A percentile compares a stretch with the other conserved stretches of the same genome.
phyloP scores from a whole-genome alignment of 1,284 basidiomycete species.

The Chiua sp. region DNA sequence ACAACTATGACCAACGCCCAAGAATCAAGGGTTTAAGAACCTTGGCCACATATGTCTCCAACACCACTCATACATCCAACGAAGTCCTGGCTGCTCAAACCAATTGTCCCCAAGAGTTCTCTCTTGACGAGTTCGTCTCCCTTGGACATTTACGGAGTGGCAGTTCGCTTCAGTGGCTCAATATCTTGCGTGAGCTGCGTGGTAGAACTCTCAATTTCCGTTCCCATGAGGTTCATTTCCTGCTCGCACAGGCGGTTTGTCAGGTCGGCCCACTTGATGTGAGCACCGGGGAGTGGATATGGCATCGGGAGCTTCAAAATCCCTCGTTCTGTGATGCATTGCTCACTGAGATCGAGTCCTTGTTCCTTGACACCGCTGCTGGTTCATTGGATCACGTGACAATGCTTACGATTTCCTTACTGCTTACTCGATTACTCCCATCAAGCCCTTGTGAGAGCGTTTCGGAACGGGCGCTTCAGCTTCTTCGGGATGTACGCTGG shows the following conservation, averaged over 20 bases:
- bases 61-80: constrained; percentile 43
- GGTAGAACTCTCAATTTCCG: constrained; percentile 42
- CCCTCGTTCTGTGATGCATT: constrained; percentile 38
- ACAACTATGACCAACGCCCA: neutral
- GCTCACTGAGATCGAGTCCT: constrained; percentile 35
- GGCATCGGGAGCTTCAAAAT: constrained; percentile 39
- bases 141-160: constrained; percentile 49
- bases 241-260: constrained; percentile 45
- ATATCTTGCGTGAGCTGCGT: constrained; percentile 48
- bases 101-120: constrained; percentile 38
- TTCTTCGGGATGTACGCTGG: constrained; percentile 38
- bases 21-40: no score
- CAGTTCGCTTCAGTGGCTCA: constrained; percentile 51
- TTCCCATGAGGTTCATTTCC: constrained; percentile 41
- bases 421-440: constrained; percentile 41
- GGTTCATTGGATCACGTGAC: constrained; percentile 46
- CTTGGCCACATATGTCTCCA: neutral
- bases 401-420: constrained; percentile 38
- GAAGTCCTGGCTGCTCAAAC: constrained; percentile 44
- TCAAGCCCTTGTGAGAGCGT: constrained; percentile 19
- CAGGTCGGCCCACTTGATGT: constrained; percentile 42
- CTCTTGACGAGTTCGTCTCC: constrained; percentile 47
- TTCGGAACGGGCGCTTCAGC: constrained; percentile 9
- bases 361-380: constrained; percentile 33
- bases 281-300: constrained; percentile 20